Evolutionary conservation across 768 basidiomycete genomes (phyloP), one percentile per base, ranked within the genome.

Genomic region (Inosperma sp.): DNA sequence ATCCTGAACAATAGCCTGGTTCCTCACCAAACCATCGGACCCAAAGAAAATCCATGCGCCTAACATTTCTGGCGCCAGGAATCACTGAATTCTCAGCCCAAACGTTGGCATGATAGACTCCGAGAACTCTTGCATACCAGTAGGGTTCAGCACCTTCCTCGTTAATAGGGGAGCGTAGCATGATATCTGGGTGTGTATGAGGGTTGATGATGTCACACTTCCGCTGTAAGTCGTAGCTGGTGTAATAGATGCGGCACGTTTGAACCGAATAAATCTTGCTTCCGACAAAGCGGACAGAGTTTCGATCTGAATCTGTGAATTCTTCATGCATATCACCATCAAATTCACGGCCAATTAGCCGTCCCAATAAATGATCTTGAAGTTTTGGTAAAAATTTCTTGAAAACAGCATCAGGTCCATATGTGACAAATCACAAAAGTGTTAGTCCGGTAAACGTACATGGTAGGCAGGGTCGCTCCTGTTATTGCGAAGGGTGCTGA

Each of bases 141-240:
- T n/a, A n/a, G n/a, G 61, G 68, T 49, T 73, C 56, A 2, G 30
- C 23, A 2, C 25, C 43, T 44, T 44, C n/a, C n/a, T n/a, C n/a
- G n/a, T n/a, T 7, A 35, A 6, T 60, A 8, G 65, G 56, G 4
- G 56, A 45, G 13, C 8, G 16, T n/a, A n/a, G n/a, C n/a, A n/a
- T n/a, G n/a, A n/a, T n/a, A n/a, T n/a, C n/a, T n/a, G n/a, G n/a
- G n/a, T 72, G 68, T 0, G 60, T 69, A 0, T 53, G 40, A 1
- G 71, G 66, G 36, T 76, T 76, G 37, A 79, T 54, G 0, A 60
- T 55, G 51, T 80, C 77, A 49, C 76, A 74, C 7, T 59, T 58
- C 0, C 70, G 64, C 1, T 66, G 63, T n/a, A 74, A 43, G 54
- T 77, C 70, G 29, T 65, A 65, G 10, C 57, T 60, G 13, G n/a